These are phyloP conservation scores for Didymella pomorum DNA, from an alignment of 2,329 filamentous ascomycete genomes.

Conservation along the genomic window DNA sequence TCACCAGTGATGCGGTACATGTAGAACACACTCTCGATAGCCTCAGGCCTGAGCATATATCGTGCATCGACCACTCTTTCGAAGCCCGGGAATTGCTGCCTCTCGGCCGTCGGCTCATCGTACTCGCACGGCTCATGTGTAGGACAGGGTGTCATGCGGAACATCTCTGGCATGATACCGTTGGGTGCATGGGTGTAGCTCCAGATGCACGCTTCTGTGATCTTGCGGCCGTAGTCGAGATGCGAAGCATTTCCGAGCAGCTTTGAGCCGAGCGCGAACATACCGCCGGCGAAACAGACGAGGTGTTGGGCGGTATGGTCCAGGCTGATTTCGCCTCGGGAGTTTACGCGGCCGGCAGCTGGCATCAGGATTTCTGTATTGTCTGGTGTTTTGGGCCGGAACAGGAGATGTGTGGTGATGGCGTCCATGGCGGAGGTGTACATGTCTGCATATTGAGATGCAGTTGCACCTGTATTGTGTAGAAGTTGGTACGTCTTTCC, in stretches of 20 bases:
- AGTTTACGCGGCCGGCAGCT: conserved; percentile 41
- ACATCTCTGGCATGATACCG: conserved; percentile 67
- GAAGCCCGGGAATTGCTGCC: conserved; percentile 57
- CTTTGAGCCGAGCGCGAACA: conserved; percentile 70
- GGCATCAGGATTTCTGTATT: conserved; percentile 54
- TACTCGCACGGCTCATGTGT: conserved; percentile 49
- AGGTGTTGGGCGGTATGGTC: conserved; percentile 57
- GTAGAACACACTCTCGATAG: conserved; percentile 79
- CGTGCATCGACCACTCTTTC: conserved; percentile 61
- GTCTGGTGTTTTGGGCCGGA: conserved; percentile 56
- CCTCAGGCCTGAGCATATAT: conserved; percentile 73
- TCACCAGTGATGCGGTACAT: conserved; percentile 77
- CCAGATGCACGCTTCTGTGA: conserved; percentile 69
- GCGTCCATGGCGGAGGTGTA: conserved; percentile 61
- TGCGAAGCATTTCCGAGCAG: conserved; percentile 63
- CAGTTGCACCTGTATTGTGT: conserved; percentile 31
- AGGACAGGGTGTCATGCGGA: conserved; percentile 58
- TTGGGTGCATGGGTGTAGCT: conserved; percentile 63
- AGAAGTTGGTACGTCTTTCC: conserved; percentile 37
- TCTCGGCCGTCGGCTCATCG: conserved; percentile 30
- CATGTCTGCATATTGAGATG: conserved; percentile 56
- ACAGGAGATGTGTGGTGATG: conserved; percentile 55
- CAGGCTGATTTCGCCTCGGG: conserved; percentile 33
- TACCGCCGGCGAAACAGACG: conserved; percentile 72
- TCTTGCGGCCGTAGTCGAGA: conserved; percentile 60